These are phyloP conservation scores for Pythium guiyangense DNA, from an alignment of 352 stramenopile genomes.

Conservation along the genomic window DNA sequence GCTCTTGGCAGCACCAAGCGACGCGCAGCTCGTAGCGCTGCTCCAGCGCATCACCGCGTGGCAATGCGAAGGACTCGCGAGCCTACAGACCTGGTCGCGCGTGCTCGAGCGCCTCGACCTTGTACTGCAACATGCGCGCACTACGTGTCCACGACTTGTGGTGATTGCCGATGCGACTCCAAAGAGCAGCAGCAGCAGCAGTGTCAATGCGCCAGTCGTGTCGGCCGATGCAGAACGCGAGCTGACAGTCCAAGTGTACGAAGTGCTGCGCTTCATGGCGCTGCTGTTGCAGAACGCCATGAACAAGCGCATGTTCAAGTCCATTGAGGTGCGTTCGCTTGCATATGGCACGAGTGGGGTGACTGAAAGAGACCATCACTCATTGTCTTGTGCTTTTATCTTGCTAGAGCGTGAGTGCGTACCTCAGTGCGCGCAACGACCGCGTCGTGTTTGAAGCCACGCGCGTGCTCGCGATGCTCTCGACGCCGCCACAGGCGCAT, in stretches of 20 bases:
- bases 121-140: conserved; percentile 37
- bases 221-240: conserved; percentile 25
- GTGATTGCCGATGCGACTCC: conserved; percentile 19
- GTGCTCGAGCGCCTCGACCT: conserved; percentile 57
- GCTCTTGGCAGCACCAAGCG: conserved; percentile 37
- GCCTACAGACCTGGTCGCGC: conserved; percentile 57
- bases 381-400: conserved; percentile 13
- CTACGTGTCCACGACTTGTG: conserved; percentile 37
- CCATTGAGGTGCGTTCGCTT: conserved; percentile 30
- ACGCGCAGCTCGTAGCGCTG: conserved; percentile 41
- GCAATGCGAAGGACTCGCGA: conserved; percentile 78
- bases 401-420: conserved; percentile 13
- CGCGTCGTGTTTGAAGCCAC: conserved; percentile 63
- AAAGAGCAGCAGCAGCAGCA: conserved; percentile 14
- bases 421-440: conserved; percentile 66
- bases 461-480: conserved; percentile 67
- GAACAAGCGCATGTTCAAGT: conserved; percentile 76
- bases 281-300: conserved; percentile 76
- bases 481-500: conserved; percentile 62
- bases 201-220: conserved; percentile 6
- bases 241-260: conserved; percentile 50
- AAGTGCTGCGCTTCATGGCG: conserved; percentile 69
- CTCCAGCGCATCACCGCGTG: conserved; percentile 69
- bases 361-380: neutral
- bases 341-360: neutral